Conservation (phyloP, 345 rosid species). For the Eucalyptus sp. region DNA sequence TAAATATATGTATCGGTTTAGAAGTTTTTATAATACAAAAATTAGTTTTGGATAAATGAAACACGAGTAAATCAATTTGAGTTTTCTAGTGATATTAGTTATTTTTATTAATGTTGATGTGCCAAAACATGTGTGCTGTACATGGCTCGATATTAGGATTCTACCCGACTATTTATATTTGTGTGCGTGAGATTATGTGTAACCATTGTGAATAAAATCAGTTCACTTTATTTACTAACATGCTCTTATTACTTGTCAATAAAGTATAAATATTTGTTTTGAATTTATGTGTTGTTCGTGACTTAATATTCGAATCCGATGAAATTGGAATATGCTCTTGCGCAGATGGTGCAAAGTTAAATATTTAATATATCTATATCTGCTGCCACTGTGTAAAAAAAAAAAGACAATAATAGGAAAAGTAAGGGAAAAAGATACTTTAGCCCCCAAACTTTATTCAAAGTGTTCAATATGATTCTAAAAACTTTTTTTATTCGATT, state of each 20-base stretch:
- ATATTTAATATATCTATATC: background rate
- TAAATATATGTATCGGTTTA: no score
- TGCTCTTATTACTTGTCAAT: background rate
- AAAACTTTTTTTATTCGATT: background rate
- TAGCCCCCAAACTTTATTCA: background rate
- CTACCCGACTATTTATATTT: background rate
- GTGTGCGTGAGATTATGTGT: background rate
- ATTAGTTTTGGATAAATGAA: no score
- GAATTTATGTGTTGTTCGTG: background rate
- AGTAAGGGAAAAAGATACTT: no score
- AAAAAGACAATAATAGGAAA: no score
- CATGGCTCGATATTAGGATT: background rate
- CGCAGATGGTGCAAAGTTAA: background rate
- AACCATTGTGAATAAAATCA: background rate
- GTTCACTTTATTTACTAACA: background rate
- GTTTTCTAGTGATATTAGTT: no score
- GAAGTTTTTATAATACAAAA: no score
- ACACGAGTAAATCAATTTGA: no score
- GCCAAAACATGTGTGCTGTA: accelerated
- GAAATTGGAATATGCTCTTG: no score
- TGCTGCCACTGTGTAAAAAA: background rate
- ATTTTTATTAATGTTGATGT: background rate
- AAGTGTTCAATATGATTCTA: background rate
- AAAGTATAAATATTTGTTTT: background rate
- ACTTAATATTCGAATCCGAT: background rate